Evolutionary conservation across 495 filamentous ascomycete species (phyloP).

Genomic region (Coniosporium apollinis): DNA sequence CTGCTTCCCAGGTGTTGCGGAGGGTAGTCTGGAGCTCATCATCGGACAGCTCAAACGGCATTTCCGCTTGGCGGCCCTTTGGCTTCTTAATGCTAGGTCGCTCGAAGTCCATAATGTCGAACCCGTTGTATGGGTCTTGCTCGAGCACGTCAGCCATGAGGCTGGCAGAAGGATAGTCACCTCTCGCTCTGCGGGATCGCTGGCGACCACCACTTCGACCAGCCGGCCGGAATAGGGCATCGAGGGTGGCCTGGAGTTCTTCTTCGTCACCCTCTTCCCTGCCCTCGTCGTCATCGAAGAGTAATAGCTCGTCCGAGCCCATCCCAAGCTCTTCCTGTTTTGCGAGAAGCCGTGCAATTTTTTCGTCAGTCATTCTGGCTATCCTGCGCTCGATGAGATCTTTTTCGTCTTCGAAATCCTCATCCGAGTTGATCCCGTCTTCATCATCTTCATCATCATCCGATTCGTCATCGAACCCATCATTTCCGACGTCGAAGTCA

Average conservation of each 20-base stretch:
- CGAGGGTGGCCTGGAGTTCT: slow-evolving; percentile 1
- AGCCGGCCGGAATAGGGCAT: not conserved
- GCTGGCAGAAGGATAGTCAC: slow-evolving; percentile 38
- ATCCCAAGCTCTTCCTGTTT: slow-evolving; percentile 54
- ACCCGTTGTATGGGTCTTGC: slow-evolving; percentile 45
- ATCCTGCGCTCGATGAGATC: slow-evolving; percentile 16
- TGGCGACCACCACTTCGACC: not conserved
- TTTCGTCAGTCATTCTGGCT: slow-evolving; percentile 34
- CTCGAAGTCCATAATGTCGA: slow-evolving; percentile 73
- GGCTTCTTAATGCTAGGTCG: slow-evolving; percentile 40
- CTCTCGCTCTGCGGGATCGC: not conserved
- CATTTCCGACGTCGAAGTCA: slow-evolving; percentile 15
- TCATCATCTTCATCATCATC: slow-evolving; percentile 23
- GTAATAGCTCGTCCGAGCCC: slow-evolving; percentile 36
- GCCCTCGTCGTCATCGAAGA: slow-evolving; percentile 28
- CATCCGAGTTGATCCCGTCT: slow-evolving; percentile 19
- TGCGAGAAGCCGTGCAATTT: slow-evolving; percentile 40
- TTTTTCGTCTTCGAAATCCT: slow-evolving; percentile 20
- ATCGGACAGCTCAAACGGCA: slow-evolving; percentile 47
- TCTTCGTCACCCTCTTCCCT: slow-evolving; percentile 11
- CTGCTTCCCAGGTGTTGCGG: slow-evolving; percentile 48
- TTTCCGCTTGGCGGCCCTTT: slow-evolving; percentile 34
- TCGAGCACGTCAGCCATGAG: slow-evolving; percentile 49
- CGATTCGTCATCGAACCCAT: slow-evolving; percentile 16
- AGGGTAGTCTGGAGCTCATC: slow-evolving; percentile 53